Percentiles rank a stretch among this genome's conserved stretches.
These are phyloP conservation scores for Xylaria arbuscula DNA, from an alignment of 2,329 filamentous ascomycete species.

Conservation along the genomic window DNA sequence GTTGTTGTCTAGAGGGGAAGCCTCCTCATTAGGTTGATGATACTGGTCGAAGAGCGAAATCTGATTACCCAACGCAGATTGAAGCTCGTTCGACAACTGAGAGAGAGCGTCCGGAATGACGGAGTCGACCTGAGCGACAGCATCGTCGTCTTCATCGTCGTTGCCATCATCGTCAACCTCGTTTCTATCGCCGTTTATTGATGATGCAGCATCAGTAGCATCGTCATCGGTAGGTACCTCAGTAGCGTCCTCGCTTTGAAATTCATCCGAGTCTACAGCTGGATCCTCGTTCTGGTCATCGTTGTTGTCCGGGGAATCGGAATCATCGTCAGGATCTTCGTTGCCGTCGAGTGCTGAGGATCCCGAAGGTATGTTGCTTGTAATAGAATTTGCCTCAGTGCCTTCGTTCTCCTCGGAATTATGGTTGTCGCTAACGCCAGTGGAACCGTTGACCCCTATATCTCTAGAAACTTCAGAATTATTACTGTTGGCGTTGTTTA, in stretches of 20 bases:
- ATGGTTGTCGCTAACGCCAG: background rate
- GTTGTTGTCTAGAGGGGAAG: background rate
- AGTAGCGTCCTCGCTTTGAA: conserved; percentile 25
- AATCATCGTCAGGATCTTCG: background rate
- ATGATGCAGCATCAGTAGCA: conserved; percentile 22
- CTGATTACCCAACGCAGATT: conserved; percentile 43
- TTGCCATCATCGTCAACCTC: conserved; percentile 24
- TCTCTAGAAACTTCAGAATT: background rate
- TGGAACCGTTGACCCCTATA: background rate
- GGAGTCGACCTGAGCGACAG: conserved; percentile 8
- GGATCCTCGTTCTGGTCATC: conserved; percentile 15
- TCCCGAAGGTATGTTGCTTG: background rate
- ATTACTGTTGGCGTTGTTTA: conserved; percentile 13
- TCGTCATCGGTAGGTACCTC: conserved; percentile 29
- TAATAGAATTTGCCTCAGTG: background rate
- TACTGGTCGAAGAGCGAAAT: conserved; percentile 39
- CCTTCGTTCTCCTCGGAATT: conserved; percentile 13
- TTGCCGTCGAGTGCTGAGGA: conserved; percentile 2
- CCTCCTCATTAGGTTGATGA: conserved; percentile 20
- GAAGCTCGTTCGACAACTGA: conserved; percentile 42
- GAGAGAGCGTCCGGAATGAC: conserved; percentile 29
- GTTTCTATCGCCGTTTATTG: conserved; percentile 22
- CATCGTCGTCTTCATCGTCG: conserved; percentile 19
- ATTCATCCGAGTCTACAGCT: conserved; percentile 9
- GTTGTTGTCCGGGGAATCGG: background rate